phyloP scores from a whole-genome alignment of 768 basidiomycete species.

The Gloeophyllum trabeum region DNA sequence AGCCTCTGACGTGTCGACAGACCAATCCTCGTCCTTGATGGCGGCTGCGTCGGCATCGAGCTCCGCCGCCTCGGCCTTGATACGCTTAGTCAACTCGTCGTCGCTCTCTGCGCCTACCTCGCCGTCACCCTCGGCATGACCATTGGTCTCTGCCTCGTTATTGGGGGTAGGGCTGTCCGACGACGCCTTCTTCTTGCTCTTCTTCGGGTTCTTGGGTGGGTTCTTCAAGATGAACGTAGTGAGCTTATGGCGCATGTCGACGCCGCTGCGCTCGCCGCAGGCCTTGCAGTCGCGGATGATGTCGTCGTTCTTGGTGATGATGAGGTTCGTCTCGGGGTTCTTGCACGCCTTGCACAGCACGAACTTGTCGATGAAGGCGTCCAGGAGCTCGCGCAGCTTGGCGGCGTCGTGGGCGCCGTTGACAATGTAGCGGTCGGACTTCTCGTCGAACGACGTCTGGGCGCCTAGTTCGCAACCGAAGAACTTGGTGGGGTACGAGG shows the following conservation, averaged over 20 bases:
- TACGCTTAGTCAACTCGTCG: constrained; percentile 81
- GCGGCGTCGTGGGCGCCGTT: constrained; percentile 92
- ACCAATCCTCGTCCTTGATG: constrained; percentile 68
- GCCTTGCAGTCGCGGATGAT: constrained; percentile 98
- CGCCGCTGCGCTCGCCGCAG: constrained; percentile 82
- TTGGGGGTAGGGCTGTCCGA: constrained; percentile 22
- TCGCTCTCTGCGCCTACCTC: constrained; percentile 53
- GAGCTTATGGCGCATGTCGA: constrained; percentile 97
- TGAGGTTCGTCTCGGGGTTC: constrained; percentile 95
- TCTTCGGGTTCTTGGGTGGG: constrained; percentile 83
- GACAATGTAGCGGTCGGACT: constrained; percentile 96
- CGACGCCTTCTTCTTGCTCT: constrained; percentile 38
- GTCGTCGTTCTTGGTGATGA: constrained; percentile 81
- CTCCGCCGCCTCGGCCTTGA: constrained; percentile 82
- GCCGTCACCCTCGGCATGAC: constrained; percentile 28
- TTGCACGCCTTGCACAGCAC: constrained; percentile 97
- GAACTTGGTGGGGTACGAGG: constrained; percentile 97
- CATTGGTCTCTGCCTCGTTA: constrained; percentile 34
- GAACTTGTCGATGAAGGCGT: constrained; percentile 96
- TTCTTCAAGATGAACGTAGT: constrained; percentile 96
- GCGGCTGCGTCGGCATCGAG: constrained; percentile 52
- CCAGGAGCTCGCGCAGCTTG: constrained; percentile 90
- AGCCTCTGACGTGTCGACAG: constrained; percentile 82
- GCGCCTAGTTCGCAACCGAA: constrained; percentile 98
- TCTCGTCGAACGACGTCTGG: constrained; percentile 93